phyloP scores from a whole-genome alignment of 495 filamentous ascomycete species.

The Ramalina peruviana region DNA sequence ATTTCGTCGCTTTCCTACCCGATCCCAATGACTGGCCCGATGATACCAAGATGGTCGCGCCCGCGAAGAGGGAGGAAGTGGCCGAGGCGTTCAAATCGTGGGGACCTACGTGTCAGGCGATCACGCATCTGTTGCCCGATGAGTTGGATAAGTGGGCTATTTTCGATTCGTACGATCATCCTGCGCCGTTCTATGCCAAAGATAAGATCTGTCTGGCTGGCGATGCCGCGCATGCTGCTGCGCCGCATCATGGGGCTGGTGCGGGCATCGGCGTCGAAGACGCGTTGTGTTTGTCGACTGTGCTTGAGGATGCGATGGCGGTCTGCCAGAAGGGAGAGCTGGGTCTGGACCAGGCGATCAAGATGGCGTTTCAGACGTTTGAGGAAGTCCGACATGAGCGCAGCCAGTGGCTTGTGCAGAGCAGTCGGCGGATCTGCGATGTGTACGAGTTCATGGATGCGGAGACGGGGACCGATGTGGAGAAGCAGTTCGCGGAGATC shows the following conservation, averaged over 20 bases:
- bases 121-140: conserved; percentile 11
- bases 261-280: conserved; percentile 50
- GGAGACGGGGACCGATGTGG: conserved; percentile 6
- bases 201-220: conserved; percentile 27
- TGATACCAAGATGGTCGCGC: conserved; percentile 42
- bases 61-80: conserved; percentile 29
- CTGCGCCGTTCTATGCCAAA: conserved; percentile 28
- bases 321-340: conserved; percentile 15
- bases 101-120: not conserved
- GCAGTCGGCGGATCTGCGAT: conserved; percentile 21
- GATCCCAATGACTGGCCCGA: conserved; percentile 13
- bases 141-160: conserved; percentile 12
- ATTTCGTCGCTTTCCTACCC: conserved; percentile 25
- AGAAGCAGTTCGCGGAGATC: conserved; percentile 21
- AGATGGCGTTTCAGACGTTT: conserved; percentile 8
- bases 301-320: conserved; percentile 32
- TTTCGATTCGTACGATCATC: conserved; percentile 31
- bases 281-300: conserved; percentile 32
- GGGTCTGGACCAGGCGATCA: not conserved
- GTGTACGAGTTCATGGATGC: conserved; percentile 9
- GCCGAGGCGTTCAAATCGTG: conserved; percentile 15
- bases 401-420: conserved; percentile 33
- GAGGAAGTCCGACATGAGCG: conserved; percentile 20
- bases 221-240: conserved; percentile 48
- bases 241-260: conserved; percentile 47